Evolutionary conservation across 2,329 filamentous ascomycete genomes (phyloP).

Genomic region (Venturia oleaginea): DNA sequence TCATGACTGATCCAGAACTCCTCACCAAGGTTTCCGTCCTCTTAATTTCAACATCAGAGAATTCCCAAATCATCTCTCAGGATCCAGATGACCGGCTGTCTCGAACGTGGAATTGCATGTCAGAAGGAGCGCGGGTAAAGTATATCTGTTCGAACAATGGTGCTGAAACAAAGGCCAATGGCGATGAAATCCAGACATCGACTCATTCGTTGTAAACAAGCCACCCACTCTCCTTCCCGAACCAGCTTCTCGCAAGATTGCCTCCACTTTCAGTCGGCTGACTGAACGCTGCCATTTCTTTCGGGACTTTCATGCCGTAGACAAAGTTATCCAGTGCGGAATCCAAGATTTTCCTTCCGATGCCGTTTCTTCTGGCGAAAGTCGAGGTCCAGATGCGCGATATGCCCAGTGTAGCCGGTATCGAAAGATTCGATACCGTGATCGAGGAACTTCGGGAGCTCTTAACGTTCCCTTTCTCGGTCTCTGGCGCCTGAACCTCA

Average conservation of each 20-base stretch:
- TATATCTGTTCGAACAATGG: conserved; percentile 41
- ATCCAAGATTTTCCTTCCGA: conserved; percentile 50
- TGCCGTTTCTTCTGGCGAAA: conserved; percentile 45
- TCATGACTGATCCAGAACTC: conserved; percentile 90
- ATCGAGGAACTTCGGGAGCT: conserved; percentile 5
- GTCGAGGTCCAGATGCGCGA: conserved; percentile 58
- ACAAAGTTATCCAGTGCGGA: conserved; percentile 46
- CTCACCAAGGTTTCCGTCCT: conserved; percentile 65
- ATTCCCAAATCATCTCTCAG: conserved; percentile 84
- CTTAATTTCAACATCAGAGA: conserved; percentile 77
- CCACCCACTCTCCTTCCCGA: conserved; percentile 47
- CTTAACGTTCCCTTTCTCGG: neutral
- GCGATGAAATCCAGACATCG: neutral
- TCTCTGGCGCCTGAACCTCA: conserved; percentile 32
- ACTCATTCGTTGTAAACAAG: conserved; percentile 39
- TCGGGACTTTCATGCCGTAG: conserved; percentile 45
- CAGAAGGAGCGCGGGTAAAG: conserved; percentile 83
- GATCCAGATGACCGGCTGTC: conserved; percentile 86
- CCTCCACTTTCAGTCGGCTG: conserved; percentile 56
- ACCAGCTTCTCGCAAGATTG: conserved; percentile 49
- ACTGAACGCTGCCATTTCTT: conserved; percentile 50
- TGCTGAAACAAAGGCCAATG: no score
- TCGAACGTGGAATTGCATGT: conserved; percentile 75
- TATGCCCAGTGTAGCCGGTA: conserved; percentile 49
- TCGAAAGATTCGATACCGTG: conserved; percentile 23